Conservation (phyloP, 78 protist species). For the Monocercomonoides exilis region DNA sequence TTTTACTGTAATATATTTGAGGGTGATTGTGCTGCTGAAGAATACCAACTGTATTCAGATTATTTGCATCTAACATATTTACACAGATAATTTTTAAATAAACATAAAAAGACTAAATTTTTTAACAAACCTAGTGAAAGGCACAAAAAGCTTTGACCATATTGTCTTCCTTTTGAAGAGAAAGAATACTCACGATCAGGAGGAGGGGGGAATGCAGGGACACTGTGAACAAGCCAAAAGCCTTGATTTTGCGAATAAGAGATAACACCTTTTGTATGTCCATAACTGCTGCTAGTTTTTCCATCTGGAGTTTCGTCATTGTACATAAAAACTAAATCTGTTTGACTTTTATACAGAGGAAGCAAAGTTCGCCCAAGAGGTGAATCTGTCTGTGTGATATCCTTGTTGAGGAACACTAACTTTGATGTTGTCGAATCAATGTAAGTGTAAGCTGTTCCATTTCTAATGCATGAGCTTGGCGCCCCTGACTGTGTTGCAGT, state of each 20-base stretch:
- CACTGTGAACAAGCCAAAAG: not conserved
- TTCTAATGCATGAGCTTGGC: not conserved
- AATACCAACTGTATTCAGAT: not conserved
- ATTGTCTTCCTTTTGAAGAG: not conserved
- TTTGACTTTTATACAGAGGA: not conserved
- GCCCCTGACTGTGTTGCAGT: not conserved
- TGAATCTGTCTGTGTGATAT: not conserved
- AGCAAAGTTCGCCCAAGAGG: not conserved
- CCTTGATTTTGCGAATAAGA: not conserved
- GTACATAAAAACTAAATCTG: not conserved
- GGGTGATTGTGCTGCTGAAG: not conserved
- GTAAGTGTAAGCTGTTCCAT: not conserved
- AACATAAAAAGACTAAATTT: no score
- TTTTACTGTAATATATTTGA: not conserved
- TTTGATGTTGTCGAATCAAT: not conserved
- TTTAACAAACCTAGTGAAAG: not conserved
- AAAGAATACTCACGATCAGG: not conserved
- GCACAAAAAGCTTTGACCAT: slow-evolving; percentile 16
- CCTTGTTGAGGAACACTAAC: slow-evolving; percentile 11
- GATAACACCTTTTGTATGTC: slow-evolving; percentile 16
- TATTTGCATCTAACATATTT: not conserved
- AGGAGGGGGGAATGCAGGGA: slow-evolving; percentile 6
- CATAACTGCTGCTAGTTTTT: not conserved
- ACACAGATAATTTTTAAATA: no score
- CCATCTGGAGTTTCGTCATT: slow-evolving; percentile 4